Base-by-base conservation (phyloP, 768 basidiomycete genomes). In the Amylocystis lapponica region DNA sequence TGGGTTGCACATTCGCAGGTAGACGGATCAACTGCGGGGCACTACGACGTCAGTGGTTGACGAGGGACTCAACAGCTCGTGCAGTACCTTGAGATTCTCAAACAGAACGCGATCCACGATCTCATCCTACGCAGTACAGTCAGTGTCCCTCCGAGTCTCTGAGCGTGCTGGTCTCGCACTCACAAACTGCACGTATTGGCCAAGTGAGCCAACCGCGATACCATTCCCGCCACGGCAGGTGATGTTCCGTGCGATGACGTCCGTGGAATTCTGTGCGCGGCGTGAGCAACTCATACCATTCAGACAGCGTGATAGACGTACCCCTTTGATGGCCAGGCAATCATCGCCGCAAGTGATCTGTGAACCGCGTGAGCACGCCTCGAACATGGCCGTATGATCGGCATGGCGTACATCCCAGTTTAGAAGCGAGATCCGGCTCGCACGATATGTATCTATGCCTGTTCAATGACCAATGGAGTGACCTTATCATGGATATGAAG, bases 151-250 rank as follows among this genome's bases (percentile, higher is more conserved):
- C n/a, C n/a, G n/a, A n/a, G n/a, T n/a, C n/a, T n/a, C n/a, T n/a
- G n/a, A n/a, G n/a, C n/a, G n/a, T n/a, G n/a, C 12, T 13, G 31
- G 16, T 11, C 25, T 3, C 12, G 40, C 5, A 47, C 58, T 41
- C 45, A 79, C 76, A 54, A 78, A 47, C 40, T 75, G 64, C 6
- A 63, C 63, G 47, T 79, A 81, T 58, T 79, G 76, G 7, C 75
- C 79, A 4, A 82, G 58, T 20, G 77, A 78, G 16, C 77, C 78
- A 49, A 79, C 70, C 0, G 79, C 78, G 20, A 81, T 71, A 1
- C 78, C 78, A 49, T 79, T 79, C 4, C 78, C 79, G 8, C 78
- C 79, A n/a, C 72, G 67, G 49, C 78, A 80, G 31, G 68, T 71
- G 34, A 78, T 66, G 47, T 75, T 72, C 2, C 62, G 62, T 0